These are phyloP conservation scores for Hyphopichia pseudoburtonii DNA, from an alignment of 1,139 yeast species.

Conservation along the genomic window DNA sequence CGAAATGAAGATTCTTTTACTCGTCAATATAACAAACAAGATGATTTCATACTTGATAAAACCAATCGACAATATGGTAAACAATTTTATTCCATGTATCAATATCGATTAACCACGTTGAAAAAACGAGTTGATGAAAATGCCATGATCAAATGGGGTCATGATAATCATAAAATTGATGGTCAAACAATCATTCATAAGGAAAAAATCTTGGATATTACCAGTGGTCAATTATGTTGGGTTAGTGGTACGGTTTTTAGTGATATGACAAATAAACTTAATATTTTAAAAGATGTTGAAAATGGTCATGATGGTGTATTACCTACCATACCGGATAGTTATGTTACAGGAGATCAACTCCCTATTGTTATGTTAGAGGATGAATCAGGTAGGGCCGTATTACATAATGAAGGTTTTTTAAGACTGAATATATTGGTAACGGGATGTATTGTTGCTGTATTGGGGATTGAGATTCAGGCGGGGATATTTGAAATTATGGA, in stretches of 20 bases:
- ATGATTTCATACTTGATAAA: conserved; percentile 17
- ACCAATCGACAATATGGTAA: conserved; percentile 54
- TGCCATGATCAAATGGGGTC: conserved; percentile 44
- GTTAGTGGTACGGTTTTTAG: conserved; percentile 87
- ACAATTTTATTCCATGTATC: conserved; percentile 78
- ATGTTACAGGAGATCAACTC: conserved; percentile 23
- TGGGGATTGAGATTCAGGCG: conserved; percentile 82
- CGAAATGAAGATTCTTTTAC: no score
- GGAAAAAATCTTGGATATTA: conserved; percentile 76
- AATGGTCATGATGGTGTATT: conserved; percentile 54
- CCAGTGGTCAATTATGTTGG: conserved; percentile 73
- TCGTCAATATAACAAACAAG: conserved; percentile 13
- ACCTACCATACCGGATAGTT: conserved; percentile 34
- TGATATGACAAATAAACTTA: conserved; percentile 82
- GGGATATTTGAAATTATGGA: conserved; percentile 88
- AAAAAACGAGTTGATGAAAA: conserved; percentile 54
- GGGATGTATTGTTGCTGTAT: conserved; percentile 79
- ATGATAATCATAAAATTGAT: conserved; percentile 40
- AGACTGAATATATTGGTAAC: conserved; percentile 62
- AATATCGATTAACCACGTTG: conserved; percentile 55
- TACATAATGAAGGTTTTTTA: conserved; percentile 64
- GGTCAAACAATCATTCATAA: conserved; percentile 36
- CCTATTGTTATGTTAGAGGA: conserved; percentile 81
- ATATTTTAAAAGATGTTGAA: conserved; percentile 79
- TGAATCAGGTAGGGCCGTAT: conserved; percentile 82